Base-by-base conservation (phyloP, 495 filamentous ascomycete genomes). In the Penicillium goetzii region DNA sequence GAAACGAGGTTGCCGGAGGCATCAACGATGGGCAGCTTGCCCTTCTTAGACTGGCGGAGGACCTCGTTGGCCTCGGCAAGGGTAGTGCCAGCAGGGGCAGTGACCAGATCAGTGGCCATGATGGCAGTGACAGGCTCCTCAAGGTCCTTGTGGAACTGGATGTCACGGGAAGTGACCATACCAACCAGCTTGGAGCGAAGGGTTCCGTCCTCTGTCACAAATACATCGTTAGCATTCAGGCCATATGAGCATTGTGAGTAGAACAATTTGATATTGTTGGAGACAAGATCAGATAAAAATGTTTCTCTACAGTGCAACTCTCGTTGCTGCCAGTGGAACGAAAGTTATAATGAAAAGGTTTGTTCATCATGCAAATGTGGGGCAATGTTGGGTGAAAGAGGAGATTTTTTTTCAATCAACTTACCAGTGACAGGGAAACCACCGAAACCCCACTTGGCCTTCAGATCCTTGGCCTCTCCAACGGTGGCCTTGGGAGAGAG, bases 381-480 rank as follows among this genome's bases (percentile, higher is more conserved):
- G 19, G 51, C 49, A 33, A 60, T 58, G 62, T 55, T 59, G 65
- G 40, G 56, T 51, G 32, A n/a, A 58, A 52, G 65, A 64, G 65
- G 62, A 56, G 62, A 54, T 30, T 40, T 45, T 25, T 19, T 60
- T 43, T 15, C 59, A 50, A 56, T 40, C 38, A 59, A 85, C 95
- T 84, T 81, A 98, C 95, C 94, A 81, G 95, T 99, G 54, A 99
- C 93, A 57, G 95, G 95, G 82, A 97, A 98, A 66, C 95, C 95
- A 74, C 96, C 96, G 73, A 99, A 99, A 7, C 96, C 96, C 91
- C 96, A 97, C 79, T 93, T 92, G 81, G 94, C 90, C 81, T 98
- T 98, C 62, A 98, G 80, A 33, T 89, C 88, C 81, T 91, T 95
- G 56, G 91, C 93, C 78, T 98, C 94, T 56, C 86, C 90, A 54